Percentiles rank a stretch among this genome's conserved stretches.
These are phyloP conservation scores for Curvularia sp. DNA, from an alignment of 2,329 filamentous ascomycete species.

Conservation along the genomic window DNA sequence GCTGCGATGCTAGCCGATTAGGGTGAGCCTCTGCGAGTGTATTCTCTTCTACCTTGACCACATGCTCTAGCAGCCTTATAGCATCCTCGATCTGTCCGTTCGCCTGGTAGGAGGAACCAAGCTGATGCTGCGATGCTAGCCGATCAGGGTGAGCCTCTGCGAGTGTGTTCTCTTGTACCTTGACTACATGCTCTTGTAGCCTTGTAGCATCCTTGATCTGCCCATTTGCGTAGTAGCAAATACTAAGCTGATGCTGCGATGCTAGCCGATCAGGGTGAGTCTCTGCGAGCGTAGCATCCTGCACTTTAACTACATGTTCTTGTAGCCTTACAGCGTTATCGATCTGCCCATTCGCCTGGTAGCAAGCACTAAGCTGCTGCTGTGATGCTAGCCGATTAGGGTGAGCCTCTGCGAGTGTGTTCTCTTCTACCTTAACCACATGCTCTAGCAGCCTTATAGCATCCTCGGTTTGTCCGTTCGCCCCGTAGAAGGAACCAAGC, in stretches of 20 bases:
- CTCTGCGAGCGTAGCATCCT: too few species aligned
- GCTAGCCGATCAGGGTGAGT: constrained; percentile 7
- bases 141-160: too few species aligned
- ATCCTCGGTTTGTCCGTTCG: constrained; percentile 12
- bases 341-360: constrained; percentile 8
- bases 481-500: constrained; percentile 9
- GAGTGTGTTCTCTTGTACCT: too few species aligned
- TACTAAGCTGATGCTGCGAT: constrained; percentile 13
- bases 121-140: constrained; percentile 13
- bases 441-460: constrained; percentile 18
- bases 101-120: constrained; percentile 6
- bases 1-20: too few species aligned
- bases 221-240: constrained; percentile 8
- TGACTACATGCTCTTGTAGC: too few species aligned
- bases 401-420: constrained; percentile 6
- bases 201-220: constrained; percentile 11
- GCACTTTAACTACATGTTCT: too few species aligned
- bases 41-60: too few species aligned
- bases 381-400: constrained; percentile 7
- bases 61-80: constrained; percentile 16
- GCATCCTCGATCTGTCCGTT: constrained; percentile 14
- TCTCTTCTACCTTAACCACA: constrained; percentile 5
- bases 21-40: too few species aligned
- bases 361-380: constrained; percentile 10
- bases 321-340: constrained; percentile 13